phyloP scores from a whole-genome alignment of 257 asterid genomes.

The Nyctanthes arbortristis region DNA sequence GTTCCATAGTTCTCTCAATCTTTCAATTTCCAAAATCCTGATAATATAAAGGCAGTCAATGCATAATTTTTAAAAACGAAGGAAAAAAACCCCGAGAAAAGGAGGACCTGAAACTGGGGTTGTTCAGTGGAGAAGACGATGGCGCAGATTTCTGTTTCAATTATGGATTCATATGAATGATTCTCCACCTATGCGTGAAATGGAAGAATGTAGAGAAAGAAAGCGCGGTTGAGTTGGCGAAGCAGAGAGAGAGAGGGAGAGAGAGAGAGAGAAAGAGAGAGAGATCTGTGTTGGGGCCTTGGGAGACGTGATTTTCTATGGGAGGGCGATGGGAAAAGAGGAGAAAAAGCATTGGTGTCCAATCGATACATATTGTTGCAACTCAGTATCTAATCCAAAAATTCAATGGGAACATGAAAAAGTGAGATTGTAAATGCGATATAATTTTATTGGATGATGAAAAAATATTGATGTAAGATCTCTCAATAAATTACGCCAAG shows the following conservation, averaged over 20 bases:
- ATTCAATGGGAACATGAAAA: too few species aligned
- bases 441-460: too few species aligned
- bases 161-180: too few species aligned
- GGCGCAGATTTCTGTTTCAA: too few species aligned
- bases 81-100: background rate
- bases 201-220: background rate
- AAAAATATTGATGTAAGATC: too few species aligned
- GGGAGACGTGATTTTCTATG: background rate
- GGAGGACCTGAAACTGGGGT: background rate
- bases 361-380: background rate
- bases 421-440: too few species aligned
- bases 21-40: slow-evolving; percentile 14
- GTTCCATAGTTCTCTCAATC: slow-evolving; percentile 35
- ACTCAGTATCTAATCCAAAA: background rate
- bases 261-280: too few species aligned
- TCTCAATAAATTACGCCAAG: too few species aligned
- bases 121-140: background rate
- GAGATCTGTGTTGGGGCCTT: background rate
- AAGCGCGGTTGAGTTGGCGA: background rate
- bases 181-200: too few species aligned
- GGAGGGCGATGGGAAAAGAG: too few species aligned
- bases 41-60: background rate
- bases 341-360: background rate
- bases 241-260: too few species aligned
- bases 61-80: background rate